Conservation (phyloP, 768 basidiomycete genomes). For the Kondoa malvinella region DNA sequence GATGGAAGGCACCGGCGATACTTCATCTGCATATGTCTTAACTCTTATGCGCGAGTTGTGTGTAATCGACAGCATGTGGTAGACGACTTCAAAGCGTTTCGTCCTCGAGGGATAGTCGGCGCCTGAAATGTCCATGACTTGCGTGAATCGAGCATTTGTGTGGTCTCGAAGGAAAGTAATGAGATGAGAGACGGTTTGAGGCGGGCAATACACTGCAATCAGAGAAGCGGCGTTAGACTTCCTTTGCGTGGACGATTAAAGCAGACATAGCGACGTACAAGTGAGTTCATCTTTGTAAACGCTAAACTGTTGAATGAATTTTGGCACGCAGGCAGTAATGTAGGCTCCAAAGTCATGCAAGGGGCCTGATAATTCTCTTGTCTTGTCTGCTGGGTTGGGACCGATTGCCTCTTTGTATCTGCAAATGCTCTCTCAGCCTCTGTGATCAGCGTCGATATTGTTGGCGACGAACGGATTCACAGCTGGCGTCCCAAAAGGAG, state of each 20-base stretch:
- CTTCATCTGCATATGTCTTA: slow-evolving; percentile 92
- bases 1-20: slow-evolving; percentile 71
- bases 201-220: slow-evolving; percentile 27
- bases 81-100: slow-evolving; percentile 91
- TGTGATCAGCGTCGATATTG: not conserved
- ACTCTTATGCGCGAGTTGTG: slow-evolving; percentile 75
- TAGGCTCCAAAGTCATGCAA: slow-evolving; percentile 20
- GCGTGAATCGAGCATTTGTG: slow-evolving; percentile 84
- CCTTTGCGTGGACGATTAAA: too few relatives aligned
- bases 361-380: slow-evolving; percentile 13
- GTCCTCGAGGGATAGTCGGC: slow-evolving; percentile 87
- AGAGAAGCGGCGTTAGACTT: not conserved
- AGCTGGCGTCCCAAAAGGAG: not conserved
- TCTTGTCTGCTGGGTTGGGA: slow-evolving; percentile 9
- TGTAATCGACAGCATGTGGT: slow-evolving; percentile 69
- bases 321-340: slow-evolving; percentile 31
- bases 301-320: slow-evolving; percentile 94
- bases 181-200: slow-evolving; percentile 28
- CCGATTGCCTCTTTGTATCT: slow-evolving; percentile 12
- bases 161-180: slow-evolving; percentile 33
- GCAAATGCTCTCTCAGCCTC: not conserved
- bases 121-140: slow-evolving; percentile 79
- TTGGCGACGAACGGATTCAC: not conserved
- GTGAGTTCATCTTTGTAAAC: slow-evolving; percentile 90
- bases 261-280: slow-evolving; percentile 70